A percentile compares a stretch with the other conserved stretches of the same genome.
Conservation (phyloP, 768 basidiomycete genomes). For the Suillus subluteus region DNA sequence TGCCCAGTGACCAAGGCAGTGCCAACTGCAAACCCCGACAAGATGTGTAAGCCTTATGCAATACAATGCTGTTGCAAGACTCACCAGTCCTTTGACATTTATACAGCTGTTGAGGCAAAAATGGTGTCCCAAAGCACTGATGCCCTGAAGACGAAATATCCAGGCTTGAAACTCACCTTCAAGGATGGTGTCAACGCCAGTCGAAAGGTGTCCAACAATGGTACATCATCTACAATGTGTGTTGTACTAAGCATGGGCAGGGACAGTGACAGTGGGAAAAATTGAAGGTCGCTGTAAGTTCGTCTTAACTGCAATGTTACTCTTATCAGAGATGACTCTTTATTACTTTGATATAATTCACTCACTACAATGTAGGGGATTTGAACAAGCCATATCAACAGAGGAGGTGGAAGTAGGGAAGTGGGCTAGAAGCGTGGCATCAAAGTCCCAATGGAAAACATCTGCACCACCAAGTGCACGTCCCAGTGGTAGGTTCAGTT, state of each 20-base stretch:
- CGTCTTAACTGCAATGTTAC: not conserved
- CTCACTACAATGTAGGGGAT: not conserved
- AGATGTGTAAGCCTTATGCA: not conserved
- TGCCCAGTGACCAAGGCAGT: not conserved
- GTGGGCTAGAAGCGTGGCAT: not conserved
- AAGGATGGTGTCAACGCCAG: not conserved
- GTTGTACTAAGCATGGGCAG: not conserved
- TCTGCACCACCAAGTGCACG: not conserved
- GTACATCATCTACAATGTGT: not conserved
- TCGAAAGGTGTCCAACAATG: not conserved
- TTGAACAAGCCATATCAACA: not conserved
- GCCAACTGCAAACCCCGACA: not conserved
- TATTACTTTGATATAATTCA: not conserved
- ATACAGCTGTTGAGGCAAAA: not conserved
- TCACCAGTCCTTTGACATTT: not conserved
- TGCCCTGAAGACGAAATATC: not conserved
- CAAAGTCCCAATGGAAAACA: not conserved
- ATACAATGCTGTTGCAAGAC: not conserved
- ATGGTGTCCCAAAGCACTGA: not conserved
- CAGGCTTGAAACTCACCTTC: not conserved
- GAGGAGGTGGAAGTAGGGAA: not conserved
- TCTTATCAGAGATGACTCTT: slow-evolving; percentile 1
- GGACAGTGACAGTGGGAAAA: not conserved
- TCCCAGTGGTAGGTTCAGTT: not conserved
- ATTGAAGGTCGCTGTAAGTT: not conserved